Evolutionary conservation across 495 filamentous ascomycete genomes (phyloP).

Genomic region (Evernia prunastri): DNA sequence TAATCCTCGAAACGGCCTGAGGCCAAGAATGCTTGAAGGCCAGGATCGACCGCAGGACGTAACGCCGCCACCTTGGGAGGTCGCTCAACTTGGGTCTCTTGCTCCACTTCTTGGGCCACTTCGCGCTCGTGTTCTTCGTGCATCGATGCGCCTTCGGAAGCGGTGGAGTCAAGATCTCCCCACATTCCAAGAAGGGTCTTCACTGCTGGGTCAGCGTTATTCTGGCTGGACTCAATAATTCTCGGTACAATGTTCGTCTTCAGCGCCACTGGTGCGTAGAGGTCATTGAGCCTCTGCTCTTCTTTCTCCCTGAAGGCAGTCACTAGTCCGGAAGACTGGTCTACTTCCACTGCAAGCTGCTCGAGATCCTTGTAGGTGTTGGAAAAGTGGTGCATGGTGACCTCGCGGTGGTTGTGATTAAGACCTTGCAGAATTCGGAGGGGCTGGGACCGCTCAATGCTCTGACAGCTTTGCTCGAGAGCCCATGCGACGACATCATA

Average conservation of each 20-base stretch:
- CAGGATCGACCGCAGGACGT: neutral
- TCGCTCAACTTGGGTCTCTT: slow-evolving; percentile 48
- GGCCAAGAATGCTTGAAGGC: neutral
- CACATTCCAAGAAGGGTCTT: neutral
- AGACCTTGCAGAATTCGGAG: neutral
- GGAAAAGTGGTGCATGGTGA: neutral
- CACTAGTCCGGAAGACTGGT: too few relatives aligned
- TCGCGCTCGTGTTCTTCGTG: slow-evolving; percentile 70
- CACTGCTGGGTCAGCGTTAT: neutral
- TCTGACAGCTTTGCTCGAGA: neutral
- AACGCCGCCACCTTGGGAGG: slow-evolving; percentile 31
- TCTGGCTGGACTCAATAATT: neutral
- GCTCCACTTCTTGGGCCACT: slow-evolving; percentile 55
- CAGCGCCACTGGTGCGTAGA: neutral
- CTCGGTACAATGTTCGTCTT: neutral
- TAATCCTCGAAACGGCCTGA: too few relatives aligned
- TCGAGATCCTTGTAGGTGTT: neutral
- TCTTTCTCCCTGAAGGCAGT: neutral
- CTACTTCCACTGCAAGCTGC: too few relatives aligned
- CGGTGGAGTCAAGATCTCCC: neutral
- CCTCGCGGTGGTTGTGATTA: neutral
- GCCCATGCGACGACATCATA: neutral
- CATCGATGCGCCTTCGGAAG: slow-evolving; percentile 33
- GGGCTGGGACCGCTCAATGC: neutral
- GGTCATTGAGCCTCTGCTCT: neutral